phyloP scores from a whole-genome alignment of 495 filamentous ascomycete species.

The Neurospora tetrasperma region DNA sequence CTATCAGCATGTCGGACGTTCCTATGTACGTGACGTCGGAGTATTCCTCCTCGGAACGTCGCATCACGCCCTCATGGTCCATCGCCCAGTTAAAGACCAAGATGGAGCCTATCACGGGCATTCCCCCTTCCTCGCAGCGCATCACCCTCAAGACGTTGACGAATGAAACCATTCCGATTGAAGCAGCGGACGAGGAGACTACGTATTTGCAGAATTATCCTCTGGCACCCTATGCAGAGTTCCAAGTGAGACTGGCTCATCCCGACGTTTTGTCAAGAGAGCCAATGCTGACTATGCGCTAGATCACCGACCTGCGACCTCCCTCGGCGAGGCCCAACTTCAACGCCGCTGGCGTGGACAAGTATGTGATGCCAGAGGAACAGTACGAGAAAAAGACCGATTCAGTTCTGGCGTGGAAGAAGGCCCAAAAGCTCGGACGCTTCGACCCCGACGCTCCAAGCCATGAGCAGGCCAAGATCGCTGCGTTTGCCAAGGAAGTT shows the following conservation, averaged over 20 bases:
- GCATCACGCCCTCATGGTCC: conserved; percentile 87
- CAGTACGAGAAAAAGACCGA: conserved; percentile 76
- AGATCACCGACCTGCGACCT: conserved; percentile 78
- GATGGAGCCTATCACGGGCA: conserved; percentile 87
- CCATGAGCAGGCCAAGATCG: conserved; percentile 58
- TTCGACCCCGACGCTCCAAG: conserved; percentile 79
- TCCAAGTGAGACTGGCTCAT: conserved; percentile 50
- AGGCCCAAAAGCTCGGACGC: conserved; percentile 78
- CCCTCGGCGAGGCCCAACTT: conserved; percentile 60
- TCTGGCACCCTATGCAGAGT: conserved; percentile 61
- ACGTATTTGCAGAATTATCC: conserved; percentile 51
- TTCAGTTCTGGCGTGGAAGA: conserved; percentile 91
- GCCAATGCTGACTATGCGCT: conserved; percentile 2
- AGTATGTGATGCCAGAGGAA: conserved; percentile 70
- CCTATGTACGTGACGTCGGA: conserved; percentile 75
- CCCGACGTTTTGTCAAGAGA: neutral
- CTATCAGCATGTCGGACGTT: conserved; percentile 56
- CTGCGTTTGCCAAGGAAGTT: conserved; percentile 55
- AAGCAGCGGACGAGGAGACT: conserved; percentile 57
- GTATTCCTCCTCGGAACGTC: conserved; percentile 66
- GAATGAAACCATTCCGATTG: conserved; percentile 44
- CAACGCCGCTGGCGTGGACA: conserved; percentile 69
- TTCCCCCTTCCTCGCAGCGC: conserved; percentile 70
- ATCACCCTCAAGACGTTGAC: conserved; percentile 54
- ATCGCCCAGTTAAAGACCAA: conserved; percentile 77